phyloP scores from a whole-genome alignment of 805 yeast species.

The Ogataea paradorogensis region DNA sequence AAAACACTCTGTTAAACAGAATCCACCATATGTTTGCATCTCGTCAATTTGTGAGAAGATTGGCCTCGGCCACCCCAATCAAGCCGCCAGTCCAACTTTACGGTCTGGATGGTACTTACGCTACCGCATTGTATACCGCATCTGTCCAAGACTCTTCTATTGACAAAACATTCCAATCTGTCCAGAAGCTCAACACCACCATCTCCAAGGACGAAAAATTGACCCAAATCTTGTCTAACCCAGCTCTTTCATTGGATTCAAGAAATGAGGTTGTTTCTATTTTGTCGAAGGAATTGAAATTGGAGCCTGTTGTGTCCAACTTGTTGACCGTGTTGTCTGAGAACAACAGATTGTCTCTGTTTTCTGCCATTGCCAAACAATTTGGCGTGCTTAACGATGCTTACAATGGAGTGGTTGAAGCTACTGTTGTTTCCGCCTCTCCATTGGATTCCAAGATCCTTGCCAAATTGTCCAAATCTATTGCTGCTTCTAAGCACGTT shows the following conservation, averaged over 20 bases:
- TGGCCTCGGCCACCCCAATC: slow-evolving; percentile 61
- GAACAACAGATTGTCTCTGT: slow-evolving; percentile 84
- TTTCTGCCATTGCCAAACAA: slow-evolving; percentile 63
- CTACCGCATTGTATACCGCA: slow-evolving; percentile 90
- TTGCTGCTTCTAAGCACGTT: slow-evolving; percentile 74
- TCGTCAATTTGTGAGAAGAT: slow-evolving; percentile 63
- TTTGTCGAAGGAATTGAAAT: slow-evolving; percentile 44
- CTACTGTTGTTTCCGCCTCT: slow-evolving; percentile 83
- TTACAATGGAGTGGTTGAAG: slow-evolving; percentile 87
- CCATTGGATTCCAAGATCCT: slow-evolving; percentile 80
- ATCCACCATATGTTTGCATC: slow-evolving; percentile 44
- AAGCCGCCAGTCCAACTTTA: slow-evolving; percentile 91
- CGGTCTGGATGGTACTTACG: slow-evolving; percentile 96
- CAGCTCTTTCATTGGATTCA: slow-evolving; percentile 75
- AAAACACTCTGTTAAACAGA: slow-evolving; percentile 9
- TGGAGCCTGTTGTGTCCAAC: slow-evolving; percentile 74
- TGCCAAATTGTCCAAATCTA: slow-evolving; percentile 73
- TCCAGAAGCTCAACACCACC: slow-evolving; percentile 53
- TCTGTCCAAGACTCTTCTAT: slow-evolving; percentile 78
- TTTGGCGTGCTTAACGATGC: slow-evolving; percentile 82
- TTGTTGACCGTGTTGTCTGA: slow-evolving; percentile 84
- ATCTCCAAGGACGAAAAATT: slow-evolving; percentile 64
- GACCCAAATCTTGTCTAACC: slow-evolving; percentile 64
- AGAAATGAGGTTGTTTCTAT: slow-evolving; percentile 68
- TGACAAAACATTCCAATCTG: slow-evolving; percentile 63